Conservation (phyloP, 148 eudicot species). For the Rhododendron kiyosumense region DNA sequence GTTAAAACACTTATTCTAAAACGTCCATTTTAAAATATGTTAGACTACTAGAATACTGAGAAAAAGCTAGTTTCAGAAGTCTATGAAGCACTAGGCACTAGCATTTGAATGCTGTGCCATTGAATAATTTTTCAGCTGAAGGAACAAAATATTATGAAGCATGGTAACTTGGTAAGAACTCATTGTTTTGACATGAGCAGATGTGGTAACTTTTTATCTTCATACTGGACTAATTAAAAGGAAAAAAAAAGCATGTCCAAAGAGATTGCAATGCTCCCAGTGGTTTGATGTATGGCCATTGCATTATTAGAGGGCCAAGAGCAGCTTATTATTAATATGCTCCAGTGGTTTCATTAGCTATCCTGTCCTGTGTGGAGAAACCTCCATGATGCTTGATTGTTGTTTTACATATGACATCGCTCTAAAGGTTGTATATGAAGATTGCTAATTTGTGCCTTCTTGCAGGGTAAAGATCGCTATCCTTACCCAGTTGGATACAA, state of each 20-base stretch:
- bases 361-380: not conserved
- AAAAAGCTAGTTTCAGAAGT: not conserved
- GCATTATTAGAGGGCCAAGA: not conserved
- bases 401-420: not conserved
- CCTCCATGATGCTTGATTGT: not conserved
- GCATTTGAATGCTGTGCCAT: not conserved
- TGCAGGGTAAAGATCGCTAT: constrained; percentile 94
- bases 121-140: not conserved
- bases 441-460: constrained; percentile 3
- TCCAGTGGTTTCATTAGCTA: not conserved
- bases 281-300: not conserved
- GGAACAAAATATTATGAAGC: not conserved
- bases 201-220: not conserved
- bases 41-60: not conserved
- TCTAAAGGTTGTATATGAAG: not conserved
- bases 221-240: not conserved
- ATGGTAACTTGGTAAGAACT: not conserved
- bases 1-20: not conserved
- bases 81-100: not conserved
- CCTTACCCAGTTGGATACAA: constrained; percentile 90
- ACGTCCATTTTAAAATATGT: not conserved
- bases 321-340: not conserved
- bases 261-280: not conserved
- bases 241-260: not conserved
- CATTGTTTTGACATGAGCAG: not conserved